Conservation (phyloP, 2,329 filamentous ascomycete genomes). For the Hortaea werneckii region DNA sequence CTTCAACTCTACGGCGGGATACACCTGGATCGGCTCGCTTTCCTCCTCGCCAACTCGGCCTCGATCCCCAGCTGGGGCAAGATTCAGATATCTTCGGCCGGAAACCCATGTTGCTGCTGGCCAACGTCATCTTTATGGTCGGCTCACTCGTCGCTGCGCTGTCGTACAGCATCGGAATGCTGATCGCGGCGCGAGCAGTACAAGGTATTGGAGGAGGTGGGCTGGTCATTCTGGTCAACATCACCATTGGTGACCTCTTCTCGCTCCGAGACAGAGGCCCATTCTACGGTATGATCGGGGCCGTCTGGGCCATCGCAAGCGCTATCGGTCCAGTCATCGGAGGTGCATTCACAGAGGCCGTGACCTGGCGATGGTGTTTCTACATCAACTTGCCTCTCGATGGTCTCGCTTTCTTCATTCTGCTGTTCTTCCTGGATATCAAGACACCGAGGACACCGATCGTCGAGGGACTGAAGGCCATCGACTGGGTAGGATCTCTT, state of each 20-base stretch:
- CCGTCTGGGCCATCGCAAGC: constrained; percentile 57
- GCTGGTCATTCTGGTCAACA: constrained; percentile 53
- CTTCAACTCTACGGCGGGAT: constrained; percentile 41
- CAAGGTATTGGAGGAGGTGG: constrained; percentile 57
- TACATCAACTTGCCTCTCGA: constrained; percentile 57
- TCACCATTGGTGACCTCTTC: constrained; percentile 55
- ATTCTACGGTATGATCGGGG: constrained; percentile 55
- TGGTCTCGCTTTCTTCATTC: constrained; percentile 47
- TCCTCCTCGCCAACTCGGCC: constrained; percentile 39
- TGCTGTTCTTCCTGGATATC: constrained; percentile 55
- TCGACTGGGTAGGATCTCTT: constrained; percentile 56
- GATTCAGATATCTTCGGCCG: constrained; percentile 58
- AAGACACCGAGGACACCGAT: constrained; percentile 56
- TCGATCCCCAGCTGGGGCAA: constrained; percentile 52
- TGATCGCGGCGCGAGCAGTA: constrained; percentile 51
- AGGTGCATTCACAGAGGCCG: constrained; percentile 53
- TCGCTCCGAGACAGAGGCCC: constrained; percentile 45
- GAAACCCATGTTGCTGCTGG: constrained; percentile 51
- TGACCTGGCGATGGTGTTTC: constrained; percentile 42
- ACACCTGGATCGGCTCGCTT: constrained; percentile 47
- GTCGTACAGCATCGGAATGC: constrained; percentile 49
- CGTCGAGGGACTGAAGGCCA: constrained; percentile 50
- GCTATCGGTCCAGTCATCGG: constrained; percentile 58
- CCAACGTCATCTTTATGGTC: constrained; percentile 52
- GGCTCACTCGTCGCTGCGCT: constrained; percentile 52